phyloP scores from a whole-genome alignment of 352 stramenopile genomes.

The Globisporangium camurandrum region DNA sequence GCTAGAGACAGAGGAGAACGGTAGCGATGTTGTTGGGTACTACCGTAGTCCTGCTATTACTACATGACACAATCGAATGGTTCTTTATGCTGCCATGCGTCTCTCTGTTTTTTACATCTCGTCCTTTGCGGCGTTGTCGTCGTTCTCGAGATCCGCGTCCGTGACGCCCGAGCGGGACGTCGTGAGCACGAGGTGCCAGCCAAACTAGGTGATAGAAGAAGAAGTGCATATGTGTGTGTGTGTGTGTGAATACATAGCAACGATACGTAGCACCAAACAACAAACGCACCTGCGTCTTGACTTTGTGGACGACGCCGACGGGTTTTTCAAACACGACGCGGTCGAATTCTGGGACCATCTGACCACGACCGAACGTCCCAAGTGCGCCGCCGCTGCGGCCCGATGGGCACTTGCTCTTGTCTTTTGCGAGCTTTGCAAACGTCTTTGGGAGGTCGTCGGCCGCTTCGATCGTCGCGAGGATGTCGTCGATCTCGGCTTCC shows the following conservation, averaged over 20 bases:
- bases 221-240: neutral
- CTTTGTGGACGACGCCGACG: slow-evolving; percentile 64
- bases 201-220: slow-evolving; percentile 34
- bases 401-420: slow-evolving; percentile 69
- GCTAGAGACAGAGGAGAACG: too few species aligned
- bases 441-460: slow-evolving; percentile 35
- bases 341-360: slow-evolving; percentile 77
- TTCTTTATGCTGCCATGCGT: neutral
- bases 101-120: slow-evolving; percentile 7
- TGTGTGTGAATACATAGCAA: neutral
- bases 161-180: slow-evolving; percentile 51
- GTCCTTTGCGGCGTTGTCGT: slow-evolving; percentile 8
- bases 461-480: slow-evolving; percentile 33
- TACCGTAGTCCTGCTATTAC: too few species aligned
- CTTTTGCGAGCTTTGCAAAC: slow-evolving; percentile 50
- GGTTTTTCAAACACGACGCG: slow-evolving; percentile 64
- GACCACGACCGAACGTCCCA: slow-evolving; percentile 54
- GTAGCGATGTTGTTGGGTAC: too few species aligned
- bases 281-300: slow-evolving; percentile 52
- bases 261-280: too few species aligned
- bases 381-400: slow-evolving; percentile 50
- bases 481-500: slow-evolving; percentile 45
- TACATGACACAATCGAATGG: too few species aligned
- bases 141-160: slow-evolving; percentile 15
- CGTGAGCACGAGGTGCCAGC: slow-evolving; percentile 73